These are phyloP conservation scores for Penicillium occitanis DNA, from an alignment of 2,329 filamentous ascomycete genomes.

Conservation along the genomic window DNA sequence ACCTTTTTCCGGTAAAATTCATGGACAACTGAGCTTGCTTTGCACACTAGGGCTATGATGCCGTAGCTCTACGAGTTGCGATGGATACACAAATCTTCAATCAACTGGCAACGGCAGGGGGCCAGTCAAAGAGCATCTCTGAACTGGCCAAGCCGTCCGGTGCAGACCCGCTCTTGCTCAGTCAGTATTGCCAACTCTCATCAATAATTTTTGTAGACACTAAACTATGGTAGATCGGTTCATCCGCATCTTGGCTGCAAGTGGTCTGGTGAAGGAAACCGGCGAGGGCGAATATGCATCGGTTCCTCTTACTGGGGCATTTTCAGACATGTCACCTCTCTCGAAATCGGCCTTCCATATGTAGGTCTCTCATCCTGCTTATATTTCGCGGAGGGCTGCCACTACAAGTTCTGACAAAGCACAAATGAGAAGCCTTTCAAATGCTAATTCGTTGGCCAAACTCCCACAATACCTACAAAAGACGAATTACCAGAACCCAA, in stretches of 20 bases:
- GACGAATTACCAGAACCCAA: not conserved
- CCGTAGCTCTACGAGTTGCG: not conserved
- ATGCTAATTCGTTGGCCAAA: not conserved
- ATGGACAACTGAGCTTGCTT: not conserved
- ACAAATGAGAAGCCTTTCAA: not conserved
- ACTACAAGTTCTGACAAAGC: not conserved
- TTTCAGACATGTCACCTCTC: not conserved
- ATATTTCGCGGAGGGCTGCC: not conserved
- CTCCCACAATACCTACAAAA: not conserved
- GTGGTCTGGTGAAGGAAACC: not conserved
- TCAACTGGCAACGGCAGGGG: not conserved
- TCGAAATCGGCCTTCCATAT: not conserved
- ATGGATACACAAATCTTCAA: not conserved
- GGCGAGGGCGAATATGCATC: not conserved
- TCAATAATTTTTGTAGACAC: not conserved
- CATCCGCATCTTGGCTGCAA: not conserved
- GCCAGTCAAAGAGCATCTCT: not conserved
- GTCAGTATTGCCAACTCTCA: not conserved
- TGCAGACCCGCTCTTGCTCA: not conserved
- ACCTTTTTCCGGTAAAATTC: not conserved
- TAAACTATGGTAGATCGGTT: not conserved
- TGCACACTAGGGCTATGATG: not conserved
- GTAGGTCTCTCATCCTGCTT: not conserved
- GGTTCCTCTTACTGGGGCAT: not conserved
- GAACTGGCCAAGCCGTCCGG: not conserved